phyloP scores from a whole-genome alignment of 768 basidiomycete genomes.

The Leccinum aurantiacum region DNA sequence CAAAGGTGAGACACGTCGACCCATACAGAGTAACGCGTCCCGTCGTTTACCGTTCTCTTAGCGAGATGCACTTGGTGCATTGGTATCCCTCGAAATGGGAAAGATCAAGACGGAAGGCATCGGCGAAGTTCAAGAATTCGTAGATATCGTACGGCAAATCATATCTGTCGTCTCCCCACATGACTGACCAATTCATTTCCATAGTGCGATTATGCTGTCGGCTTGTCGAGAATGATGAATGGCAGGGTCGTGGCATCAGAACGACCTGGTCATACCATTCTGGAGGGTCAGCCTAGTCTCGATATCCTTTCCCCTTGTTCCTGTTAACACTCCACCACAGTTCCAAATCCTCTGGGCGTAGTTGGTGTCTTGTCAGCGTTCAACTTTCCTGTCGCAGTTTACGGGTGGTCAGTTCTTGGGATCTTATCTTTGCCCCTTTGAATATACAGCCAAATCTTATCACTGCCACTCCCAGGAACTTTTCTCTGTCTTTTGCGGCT shows the following conservation, averaged over 20 bases:
- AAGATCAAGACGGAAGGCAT: constrained; percentile 88
- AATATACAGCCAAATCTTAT: constrained; percentile 9
- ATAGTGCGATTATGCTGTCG: constrained; percentile 93
- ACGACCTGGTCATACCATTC: constrained; percentile 85
- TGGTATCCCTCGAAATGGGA: constrained; percentile 89
- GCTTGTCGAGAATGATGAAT: constrained; percentile 92
- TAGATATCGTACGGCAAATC: constrained; percentile 75
- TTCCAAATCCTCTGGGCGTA: constrained; percentile 85
- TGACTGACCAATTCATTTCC: constrained; percentile 11
- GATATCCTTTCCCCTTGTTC: background rate
- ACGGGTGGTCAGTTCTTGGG: constrained; percentile 67
- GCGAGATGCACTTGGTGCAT: constrained; percentile 76
- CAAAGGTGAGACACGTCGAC: constrained; percentile 52
- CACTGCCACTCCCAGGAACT: constrained; percentile 59
- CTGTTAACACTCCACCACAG: constrained; percentile 40
- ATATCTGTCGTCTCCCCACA: background rate
- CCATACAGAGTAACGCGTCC: background rate
- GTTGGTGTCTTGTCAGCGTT: constrained; percentile 85
- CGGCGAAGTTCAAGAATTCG: constrained; percentile 93
- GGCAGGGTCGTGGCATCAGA: constrained; percentile 87
- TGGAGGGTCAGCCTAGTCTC: constrained; percentile 60
- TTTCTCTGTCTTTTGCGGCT: constrained; percentile 82
- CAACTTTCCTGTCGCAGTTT: constrained; percentile 95
- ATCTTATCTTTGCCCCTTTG: constrained; percentile 2
- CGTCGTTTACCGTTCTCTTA: constrained; percentile 32